Evolutionary conservation across 2,329 filamentous ascomycete species (phyloP).

Genomic region (Aspergillus ustus): DNA sequence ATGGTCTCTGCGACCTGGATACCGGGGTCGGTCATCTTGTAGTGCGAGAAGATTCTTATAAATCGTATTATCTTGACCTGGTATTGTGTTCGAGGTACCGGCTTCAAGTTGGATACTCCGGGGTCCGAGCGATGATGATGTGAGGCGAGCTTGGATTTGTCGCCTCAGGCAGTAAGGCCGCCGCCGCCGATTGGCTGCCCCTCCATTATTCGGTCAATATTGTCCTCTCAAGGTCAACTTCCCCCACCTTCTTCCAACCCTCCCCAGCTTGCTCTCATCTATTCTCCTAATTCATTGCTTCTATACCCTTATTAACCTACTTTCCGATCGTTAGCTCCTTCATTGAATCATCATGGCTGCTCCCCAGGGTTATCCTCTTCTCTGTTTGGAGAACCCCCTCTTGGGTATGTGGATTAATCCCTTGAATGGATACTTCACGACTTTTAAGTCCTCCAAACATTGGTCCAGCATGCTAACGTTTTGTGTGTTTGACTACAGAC

Average conservation of each 20-base stretch:
- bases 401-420: slow-evolving; percentile 63
- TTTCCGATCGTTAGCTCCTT: background rate
- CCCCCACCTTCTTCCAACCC: slow-evolving; percentile 2
- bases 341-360: slow-evolving; percentile 65
- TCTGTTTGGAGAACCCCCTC: slow-evolving; percentile 96
- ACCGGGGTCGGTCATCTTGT: slow-evolving; percentile 61
- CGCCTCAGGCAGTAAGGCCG: slow-evolving; percentile 18
- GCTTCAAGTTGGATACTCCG: background rate
- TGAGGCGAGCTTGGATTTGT: background rate
- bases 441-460: background rate
- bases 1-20: slow-evolving; percentile 76
- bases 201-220: slow-evolving; percentile 24
- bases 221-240: background rate
- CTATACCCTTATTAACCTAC: slow-evolving; percentile 10
- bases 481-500: slow-evolving; percentile 56
- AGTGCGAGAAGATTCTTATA: background rate
- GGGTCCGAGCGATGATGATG: slow-evolving; percentile 4
- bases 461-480: slow-evolving; percentile 25
- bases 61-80: background rate
- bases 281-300: slow-evolving; percentile 13
- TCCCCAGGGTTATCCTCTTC: slow-evolving; percentile 79
- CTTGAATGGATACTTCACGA: background rate
- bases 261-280: background rate
- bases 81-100: background rate
- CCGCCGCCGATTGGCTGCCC: slow-evolving; percentile 26